Percentiles rank a stretch among this genome's conserved stretches.
Conservation (phyloP, 2,329 filamentous ascomycete genomes). For the Verticillium nonalfalfae region DNA sequence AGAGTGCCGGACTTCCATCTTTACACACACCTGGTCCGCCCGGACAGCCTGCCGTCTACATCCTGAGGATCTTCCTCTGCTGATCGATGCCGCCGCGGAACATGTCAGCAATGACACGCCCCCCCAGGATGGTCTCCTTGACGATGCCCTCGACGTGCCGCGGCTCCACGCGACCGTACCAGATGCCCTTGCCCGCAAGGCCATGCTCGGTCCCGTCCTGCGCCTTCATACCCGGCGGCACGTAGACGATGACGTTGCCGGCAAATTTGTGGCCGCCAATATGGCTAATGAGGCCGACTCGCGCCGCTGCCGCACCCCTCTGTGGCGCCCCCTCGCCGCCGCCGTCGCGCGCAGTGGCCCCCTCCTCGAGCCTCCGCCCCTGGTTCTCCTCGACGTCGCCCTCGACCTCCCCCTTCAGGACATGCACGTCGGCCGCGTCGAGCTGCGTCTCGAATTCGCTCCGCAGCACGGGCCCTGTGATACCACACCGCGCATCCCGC, state of each 20-base stretch:
- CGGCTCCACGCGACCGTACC: slow-evolving; percentile 76
- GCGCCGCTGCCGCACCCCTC: slow-evolving; percentile 32
- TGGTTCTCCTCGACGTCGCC: slow-evolving; percentile 22
- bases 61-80: slow-evolving; percentile 44
- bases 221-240: slow-evolving; percentile 50
- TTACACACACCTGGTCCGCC: background rate
- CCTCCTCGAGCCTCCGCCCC: slow-evolving; percentile 4
- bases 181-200: slow-evolving; percentile 66
- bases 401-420: slow-evolving; percentile 40
- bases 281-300: slow-evolving; percentile 68
- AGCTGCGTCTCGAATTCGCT: slow-evolving; percentile 63
- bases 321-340: slow-evolving; percentile 9
- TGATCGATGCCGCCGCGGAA: slow-evolving; percentile 64
- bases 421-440: slow-evolving; percentile 36
- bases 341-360: background rate
- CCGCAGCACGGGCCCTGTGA: slow-evolving; percentile 68
- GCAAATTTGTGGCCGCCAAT: slow-evolving; percentile 83
- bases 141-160: slow-evolving; percentile 72
- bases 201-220: slow-evolving; percentile 41
- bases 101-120: slow-evolving; percentile 62
- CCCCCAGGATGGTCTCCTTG: slow-evolving; percentile 60
- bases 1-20: background rate
- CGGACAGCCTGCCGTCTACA: slow-evolving; percentile 14
- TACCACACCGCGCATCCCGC: slow-evolving; percentile 75
- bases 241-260: slow-evolving; percentile 76